phyloP scores from a whole-genome alignment of 2,329 filamentous ascomycete genomes.

The Phoma sp. region DNA sequence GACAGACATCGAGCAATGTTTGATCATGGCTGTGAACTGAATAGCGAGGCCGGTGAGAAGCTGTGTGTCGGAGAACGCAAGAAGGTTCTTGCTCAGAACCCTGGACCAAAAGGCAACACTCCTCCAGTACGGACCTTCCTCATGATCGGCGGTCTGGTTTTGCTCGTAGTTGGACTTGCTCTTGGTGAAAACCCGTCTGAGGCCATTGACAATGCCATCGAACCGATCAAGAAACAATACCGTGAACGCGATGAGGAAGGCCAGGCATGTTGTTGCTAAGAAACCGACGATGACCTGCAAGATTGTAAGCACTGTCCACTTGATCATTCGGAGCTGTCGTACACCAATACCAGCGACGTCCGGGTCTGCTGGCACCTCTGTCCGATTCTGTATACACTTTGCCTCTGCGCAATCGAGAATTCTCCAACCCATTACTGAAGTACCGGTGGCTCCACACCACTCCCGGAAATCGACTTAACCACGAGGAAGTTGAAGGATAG shows the following conservation, averaged over 20 bases:
- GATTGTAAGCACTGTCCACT: constrained; percentile 2
- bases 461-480: too few relatives aligned
- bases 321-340: neutral
- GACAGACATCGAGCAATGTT: constrained; percentile 39
- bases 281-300: constrained; percentile 35
- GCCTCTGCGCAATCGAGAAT: constrained; percentile 27
- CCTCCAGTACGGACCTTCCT: constrained; percentile 30
- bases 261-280: constrained; percentile 36
- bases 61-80: constrained; percentile 40
- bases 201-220: constrained; percentile 25
- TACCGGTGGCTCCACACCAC: neutral
- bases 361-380: constrained; percentile 31
- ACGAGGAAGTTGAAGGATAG: too few relatives aligned
- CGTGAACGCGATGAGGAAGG: constrained; percentile 36
- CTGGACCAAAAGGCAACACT: constrained; percentile 37
- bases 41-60: constrained; percentile 40
- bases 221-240: constrained; percentile 39
- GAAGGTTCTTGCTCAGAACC: constrained; percentile 41
- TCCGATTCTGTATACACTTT: constrained; percentile 19
- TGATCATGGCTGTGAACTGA: constrained; percentile 39
- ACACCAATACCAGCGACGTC: constrained; percentile 41
- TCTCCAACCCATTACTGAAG: constrained; percentile 21
- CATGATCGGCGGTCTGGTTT: constrained; percentile 10
- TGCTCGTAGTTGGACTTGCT: constrained; percentile 18
- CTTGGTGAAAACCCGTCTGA: constrained; percentile 21